Base-by-base conservation (phyloP, 2,329 filamentous ascomycete genomes). In the Microdochium nivale region DNA sequence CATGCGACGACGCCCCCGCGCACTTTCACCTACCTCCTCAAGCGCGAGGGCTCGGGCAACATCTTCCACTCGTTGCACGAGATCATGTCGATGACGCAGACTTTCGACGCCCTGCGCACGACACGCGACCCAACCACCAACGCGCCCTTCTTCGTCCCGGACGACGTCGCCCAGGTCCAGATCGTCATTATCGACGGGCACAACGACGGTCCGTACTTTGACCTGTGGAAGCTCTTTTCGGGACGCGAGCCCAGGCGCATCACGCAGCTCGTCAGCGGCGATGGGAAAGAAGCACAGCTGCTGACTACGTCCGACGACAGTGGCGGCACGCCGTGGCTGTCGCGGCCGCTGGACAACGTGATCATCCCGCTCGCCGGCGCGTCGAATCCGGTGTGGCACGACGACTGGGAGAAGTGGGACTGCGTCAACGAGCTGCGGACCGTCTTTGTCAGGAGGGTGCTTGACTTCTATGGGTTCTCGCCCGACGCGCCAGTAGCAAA, bases 31-130 rank as follows among this genome's bases (percentile, higher is more conserved):
- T 54, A 64, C 14, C 49, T 65, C 2, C 19, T 66, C 27, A 64
- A 66, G 49, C 57, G 64, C 2, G 64, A 66, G 51, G 59, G 58
- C 8, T 47, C 50, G 1, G 11, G 14, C 9, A 65, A 66, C 49
- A 48, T 54, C 14, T 67, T 60, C 58, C 64, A 66, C 50, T 59
- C 44, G 8, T 50, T 67, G 3, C 53, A 60, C 50, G 64, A 67
- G 48, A 61, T 65, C 32, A 60, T 62, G 54, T 58, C 56, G 2
- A 52, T 62, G 44, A 54, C 57, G 1, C 55, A 62, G 48, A 60
- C 61, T 2, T 40, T 66, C 5, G 64, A 67, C 52, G 57, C 62
- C 5, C 57, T 66, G 8, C 55, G 51, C 11, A 63, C 60, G 52
- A 49, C 57, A 35, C 52, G n/a, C n/a, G 49, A 52, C 25, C 43